A percentile compares a stretch with the other conserved stretches of the same genome.
These are phyloP conservation scores for Coemansia sp. DNA, from an alignment of 192 early-diverging fungal species.

Conservation along the genomic window DNA sequence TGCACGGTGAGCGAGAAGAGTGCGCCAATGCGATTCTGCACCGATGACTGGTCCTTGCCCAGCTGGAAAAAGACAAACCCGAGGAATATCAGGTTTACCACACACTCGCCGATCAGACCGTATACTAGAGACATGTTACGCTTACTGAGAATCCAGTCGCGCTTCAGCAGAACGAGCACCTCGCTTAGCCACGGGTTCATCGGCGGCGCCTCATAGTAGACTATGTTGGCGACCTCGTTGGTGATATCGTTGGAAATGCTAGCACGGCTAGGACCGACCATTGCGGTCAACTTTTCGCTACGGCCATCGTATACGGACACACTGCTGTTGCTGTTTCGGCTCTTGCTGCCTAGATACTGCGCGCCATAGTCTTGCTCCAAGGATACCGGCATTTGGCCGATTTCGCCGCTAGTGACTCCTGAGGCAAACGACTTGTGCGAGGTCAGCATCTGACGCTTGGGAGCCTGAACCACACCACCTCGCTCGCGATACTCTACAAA, in stretches of 20 bases:
- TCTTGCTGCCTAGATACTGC: background rate
- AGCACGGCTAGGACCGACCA: background rate
- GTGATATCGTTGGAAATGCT: conserved; percentile 30
- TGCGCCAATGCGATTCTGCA: conserved; percentile 57
- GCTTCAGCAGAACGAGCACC: conserved; percentile 22
- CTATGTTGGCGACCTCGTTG: conserved; percentile 31
- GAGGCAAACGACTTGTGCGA: conserved; percentile 16
- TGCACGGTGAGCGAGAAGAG: conserved; percentile 50
- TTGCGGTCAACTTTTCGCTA: background rate
- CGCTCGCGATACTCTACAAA: conserved; percentile 23
- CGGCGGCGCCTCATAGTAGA: conserved; percentile 27
- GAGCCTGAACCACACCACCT: background rate
- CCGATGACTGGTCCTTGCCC: conserved; percentile 30
- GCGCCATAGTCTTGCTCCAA: background rate
- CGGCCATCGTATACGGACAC: background rate
- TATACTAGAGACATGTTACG: conserved; percentile 27
- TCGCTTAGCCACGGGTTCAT: conserved; percentile 41
- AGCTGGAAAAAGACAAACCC: conserved; percentile 62
- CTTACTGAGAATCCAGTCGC: conserved; percentile 34
- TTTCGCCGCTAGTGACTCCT: background rate
- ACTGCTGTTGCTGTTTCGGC: background rate
- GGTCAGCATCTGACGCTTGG: background rate
- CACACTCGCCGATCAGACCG: conserved; percentile 26
- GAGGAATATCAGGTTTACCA: conserved; percentile 50
- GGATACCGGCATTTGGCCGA: background rate